phyloP scores from a whole-genome alignment of 2,329 filamentous ascomycete species.

The Epichloe brachyelytri region DNA sequence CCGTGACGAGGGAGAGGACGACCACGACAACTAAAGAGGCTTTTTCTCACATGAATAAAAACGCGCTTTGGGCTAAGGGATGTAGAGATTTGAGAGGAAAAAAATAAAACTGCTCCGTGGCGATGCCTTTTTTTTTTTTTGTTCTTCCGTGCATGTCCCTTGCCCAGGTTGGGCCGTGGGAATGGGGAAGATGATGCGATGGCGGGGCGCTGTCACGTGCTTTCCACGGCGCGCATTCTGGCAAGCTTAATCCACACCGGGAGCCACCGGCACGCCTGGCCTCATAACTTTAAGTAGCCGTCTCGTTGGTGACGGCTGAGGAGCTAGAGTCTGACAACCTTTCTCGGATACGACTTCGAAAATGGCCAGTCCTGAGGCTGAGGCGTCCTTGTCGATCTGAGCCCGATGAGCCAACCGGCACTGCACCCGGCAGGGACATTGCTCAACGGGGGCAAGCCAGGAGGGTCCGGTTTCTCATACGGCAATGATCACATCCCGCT shows the following conservation, averaged over 20 bases:
- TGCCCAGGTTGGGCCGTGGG: too few species aligned
- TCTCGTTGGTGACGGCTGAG: not conserved
- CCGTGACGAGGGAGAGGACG: too few species aligned
- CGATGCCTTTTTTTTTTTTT: not conserved
- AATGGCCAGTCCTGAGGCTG: not conserved
- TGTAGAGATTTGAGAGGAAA: too few species aligned
- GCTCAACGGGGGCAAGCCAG: too few species aligned
- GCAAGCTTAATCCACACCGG: not conserved
- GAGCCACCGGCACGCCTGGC: not conserved
- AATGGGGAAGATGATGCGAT: not conserved
- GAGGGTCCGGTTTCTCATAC: not conserved
- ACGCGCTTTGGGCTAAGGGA: too few species aligned
- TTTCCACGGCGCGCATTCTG: not conserved
- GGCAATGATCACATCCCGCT: slow-evolving; percentile 1
- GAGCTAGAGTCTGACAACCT: not conserved
- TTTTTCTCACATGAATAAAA: too few species aligned
- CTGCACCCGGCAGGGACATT: too few species aligned
- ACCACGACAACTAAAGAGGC: too few species aligned
- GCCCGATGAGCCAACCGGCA: not conserved
- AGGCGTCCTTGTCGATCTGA: not conserved
- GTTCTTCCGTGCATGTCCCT: not conserved
- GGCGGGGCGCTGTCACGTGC: slow-evolving; percentile 1
- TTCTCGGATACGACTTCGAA: not conserved
- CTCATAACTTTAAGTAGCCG: not conserved
- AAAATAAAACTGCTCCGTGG: too few species aligned